Percentiles rank a stretch among this genome's conserved stretches.
phyloP scores from a whole-genome alignment of 345 rosid genomes.

The Rhodomyrtus tomentosa region DNA sequence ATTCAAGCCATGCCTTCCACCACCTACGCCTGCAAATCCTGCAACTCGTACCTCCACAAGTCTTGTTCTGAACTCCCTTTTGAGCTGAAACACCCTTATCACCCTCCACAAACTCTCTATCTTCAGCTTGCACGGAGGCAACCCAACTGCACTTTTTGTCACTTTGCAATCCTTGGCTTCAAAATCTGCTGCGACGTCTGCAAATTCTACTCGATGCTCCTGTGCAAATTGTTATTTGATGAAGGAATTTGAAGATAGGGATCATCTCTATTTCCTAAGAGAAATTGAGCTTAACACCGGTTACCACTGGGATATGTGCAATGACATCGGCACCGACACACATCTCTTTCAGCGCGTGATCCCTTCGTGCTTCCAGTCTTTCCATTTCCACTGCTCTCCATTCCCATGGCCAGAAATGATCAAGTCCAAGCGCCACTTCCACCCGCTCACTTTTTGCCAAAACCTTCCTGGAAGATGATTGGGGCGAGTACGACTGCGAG shows the following conservation, averaged over 20 bases:
- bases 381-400: not conserved
- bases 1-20: not conserved
- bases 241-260: not conserved
- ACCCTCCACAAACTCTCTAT: not conserved
- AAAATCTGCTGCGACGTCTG: not conserved
- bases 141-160: not conserved
- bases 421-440: not conserved
- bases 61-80: not conserved
- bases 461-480: not conserved
- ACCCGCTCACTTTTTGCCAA: not conserved
- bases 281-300: not conserved
- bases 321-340: not conserved
- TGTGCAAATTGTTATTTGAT: not conserved
- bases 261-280: not conserved
- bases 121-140: not conserved
- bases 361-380: not conserved
- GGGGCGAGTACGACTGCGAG: not conserved
- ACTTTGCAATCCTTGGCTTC: not conserved
- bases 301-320: not conserved
- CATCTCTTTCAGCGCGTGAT: not conserved
- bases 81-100: not conserved
- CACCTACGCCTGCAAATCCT: not conserved
- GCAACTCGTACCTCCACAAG: not conserved
- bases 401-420: not conserved
- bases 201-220: not conserved